A percentile compares a stretch with the other conserved stretches of the same genome.
Conservation (phyloP, 768 basidiomycete species). For the Auricularia sp. region DNA sequence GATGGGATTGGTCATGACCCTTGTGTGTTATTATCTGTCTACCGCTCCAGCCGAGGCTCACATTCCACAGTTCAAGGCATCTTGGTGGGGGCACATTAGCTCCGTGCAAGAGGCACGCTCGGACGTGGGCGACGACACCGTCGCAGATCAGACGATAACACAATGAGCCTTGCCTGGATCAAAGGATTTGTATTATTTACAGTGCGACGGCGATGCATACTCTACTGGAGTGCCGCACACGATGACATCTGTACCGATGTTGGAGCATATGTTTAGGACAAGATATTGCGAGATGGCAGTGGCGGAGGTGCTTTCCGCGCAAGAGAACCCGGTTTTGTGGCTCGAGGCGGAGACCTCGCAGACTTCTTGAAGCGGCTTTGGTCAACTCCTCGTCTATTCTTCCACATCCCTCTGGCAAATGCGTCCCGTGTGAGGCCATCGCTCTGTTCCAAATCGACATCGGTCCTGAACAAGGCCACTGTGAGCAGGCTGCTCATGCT, state of each 20-base stretch:
- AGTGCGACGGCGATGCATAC: neutral
- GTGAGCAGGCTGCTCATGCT: neutral
- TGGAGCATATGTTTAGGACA: neutral
- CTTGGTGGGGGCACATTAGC: slow-evolving; percentile 1
- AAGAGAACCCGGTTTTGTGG: too few relatives aligned
- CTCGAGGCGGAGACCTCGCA: neutral
- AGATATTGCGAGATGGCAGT: neutral
- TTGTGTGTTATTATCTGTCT: neutral
- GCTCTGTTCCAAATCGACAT: slow-evolving; percentile 47
- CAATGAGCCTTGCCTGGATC: neutral
- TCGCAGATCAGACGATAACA: neutral
- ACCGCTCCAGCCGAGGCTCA: neutral
- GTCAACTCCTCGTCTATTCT: slow-evolving; percentile 75
- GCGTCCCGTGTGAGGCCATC: slow-evolving; percentile 56
- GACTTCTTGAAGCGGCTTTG: slow-evolving; percentile 23
- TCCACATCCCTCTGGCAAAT: slow-evolving; percentile 77
- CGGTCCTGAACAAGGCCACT: slow-evolving; percentile 38
- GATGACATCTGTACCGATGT: neutral
- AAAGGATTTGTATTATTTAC: neutral
- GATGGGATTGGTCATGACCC: neutral
- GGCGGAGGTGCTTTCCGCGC: neutral
- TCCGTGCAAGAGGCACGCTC: neutral
- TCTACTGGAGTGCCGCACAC: neutral
- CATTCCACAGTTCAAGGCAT: neutral
- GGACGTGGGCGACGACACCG: neutral